Percentiles rank a stretch among this genome's conserved stretches.
Evolutionary conservation across 352 stramenopile genomes (phyloP).

Genomic region (Elongisporangium anandrum): DNA sequence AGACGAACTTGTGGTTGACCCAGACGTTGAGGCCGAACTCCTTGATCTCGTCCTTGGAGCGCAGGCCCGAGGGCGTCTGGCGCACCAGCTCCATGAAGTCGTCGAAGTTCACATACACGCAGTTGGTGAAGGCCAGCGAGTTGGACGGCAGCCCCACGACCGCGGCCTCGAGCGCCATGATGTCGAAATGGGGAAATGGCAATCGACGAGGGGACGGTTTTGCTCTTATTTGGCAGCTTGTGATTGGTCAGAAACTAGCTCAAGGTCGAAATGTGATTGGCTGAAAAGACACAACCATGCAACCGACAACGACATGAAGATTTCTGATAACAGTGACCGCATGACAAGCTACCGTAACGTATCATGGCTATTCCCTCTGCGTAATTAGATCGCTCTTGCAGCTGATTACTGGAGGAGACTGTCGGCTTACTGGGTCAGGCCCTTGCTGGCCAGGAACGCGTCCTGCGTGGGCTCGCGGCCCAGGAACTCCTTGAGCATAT

Average conservation of each 20-base stretch:
- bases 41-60: conserved; percentile 65
- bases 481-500: conserved; percentile 81
- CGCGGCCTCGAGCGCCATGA: conserved; percentile 52
- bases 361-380: too few relatives aligned
- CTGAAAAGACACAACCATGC: background rate
- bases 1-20: conserved; percentile 80
- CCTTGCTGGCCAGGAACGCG: conserved; percentile 83
- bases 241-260: background rate
- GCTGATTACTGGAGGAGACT: too few relatives aligned
- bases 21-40: conserved; percentile 77
- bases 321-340: background rate
- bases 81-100: conserved; percentile 72
- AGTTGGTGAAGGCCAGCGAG: conserved; percentile 80
- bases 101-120: conserved; percentile 70
- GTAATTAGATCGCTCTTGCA: too few relatives aligned
- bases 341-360: background rate
- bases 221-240: background rate
- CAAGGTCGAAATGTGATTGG: background rate
- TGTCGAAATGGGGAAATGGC: conserved; percentile 1
- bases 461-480: conserved; percentile 71
- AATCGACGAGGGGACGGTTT: background rate
- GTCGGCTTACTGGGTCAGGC: conserved; percentile 15
- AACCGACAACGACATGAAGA: background rate
- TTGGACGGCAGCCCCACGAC: conserved; percentile 73
- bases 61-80: conserved; percentile 51